These are phyloP conservation scores for Penicillium sp. DNA, from an alignment of 2,329 filamentous ascomycete species.

Conservation along the genomic window DNA sequence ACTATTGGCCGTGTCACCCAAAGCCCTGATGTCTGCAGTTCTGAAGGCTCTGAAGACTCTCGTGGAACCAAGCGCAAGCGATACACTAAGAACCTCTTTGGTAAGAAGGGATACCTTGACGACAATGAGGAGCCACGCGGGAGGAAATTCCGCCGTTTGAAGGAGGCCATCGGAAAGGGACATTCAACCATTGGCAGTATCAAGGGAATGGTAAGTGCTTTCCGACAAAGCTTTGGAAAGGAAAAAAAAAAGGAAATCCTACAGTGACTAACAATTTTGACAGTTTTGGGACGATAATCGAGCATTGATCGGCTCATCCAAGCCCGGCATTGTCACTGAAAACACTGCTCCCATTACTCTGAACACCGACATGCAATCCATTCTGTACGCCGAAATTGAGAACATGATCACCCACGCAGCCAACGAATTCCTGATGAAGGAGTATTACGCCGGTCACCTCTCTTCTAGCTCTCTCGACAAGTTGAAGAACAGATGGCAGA, in stretches of 20 bases:
- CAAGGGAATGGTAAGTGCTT: background rate
- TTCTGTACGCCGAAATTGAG: constrained; percentile 46
- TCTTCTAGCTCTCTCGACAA: constrained; percentile 39
- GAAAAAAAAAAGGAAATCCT: too few relatives aligned
- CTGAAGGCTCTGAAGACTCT: background rate
- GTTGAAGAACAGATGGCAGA: constrained; percentile 43
- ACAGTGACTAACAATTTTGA: background rate
- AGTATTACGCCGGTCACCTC: constrained; percentile 40
- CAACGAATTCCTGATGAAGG: constrained; percentile 44
- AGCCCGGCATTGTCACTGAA: constrained; percentile 1
- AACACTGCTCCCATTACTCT: constrained; percentile 39
- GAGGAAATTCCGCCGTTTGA: background rate
- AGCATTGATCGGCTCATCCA: background rate
- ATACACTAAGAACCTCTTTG: constrained; percentile 42
- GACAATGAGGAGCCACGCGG: background rate
- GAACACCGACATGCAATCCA: constrained; percentile 39
- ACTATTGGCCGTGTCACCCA: background rate
- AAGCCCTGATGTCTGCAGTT: background rate
- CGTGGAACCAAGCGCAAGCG: background rate
- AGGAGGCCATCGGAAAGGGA: background rate
- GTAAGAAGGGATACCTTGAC: constrained; percentile 38
- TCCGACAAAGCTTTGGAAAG: background rate
- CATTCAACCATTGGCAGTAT: background rate
- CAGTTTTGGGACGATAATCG: background rate
- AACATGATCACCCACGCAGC: constrained; percentile 45